Evolutionary conservation across 2,329 filamentous ascomycete species (phyloP).

Genomic region (Fusarium xylarioides): DNA sequence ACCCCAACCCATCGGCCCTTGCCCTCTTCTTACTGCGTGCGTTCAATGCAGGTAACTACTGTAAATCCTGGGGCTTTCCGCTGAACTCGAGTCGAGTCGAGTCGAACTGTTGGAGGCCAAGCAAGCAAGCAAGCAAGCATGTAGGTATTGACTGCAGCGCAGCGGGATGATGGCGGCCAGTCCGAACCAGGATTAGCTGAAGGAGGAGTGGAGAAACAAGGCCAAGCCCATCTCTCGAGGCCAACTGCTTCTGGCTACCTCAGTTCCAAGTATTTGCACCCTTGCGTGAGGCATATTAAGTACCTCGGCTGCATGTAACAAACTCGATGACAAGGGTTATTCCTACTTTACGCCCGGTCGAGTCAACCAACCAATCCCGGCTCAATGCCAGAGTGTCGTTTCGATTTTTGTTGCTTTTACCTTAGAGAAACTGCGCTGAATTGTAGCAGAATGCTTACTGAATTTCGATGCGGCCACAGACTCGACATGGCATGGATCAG

Average conservation of each 20-base stretch:
- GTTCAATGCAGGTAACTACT: neutral
- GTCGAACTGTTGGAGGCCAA: neutral
- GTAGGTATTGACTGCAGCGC: constrained; percentile 5
- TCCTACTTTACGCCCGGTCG: constrained; percentile 2
- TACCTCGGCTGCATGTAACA: constrained; percentile 34
- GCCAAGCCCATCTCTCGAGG: constrained; percentile 11
- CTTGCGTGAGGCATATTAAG: constrained; percentile 11
- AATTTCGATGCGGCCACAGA: neutral
- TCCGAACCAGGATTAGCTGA: constrained; percentile 33
- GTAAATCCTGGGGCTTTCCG: neutral
- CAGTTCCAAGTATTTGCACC: constrained; percentile 18
- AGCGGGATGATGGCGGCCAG: constrained; percentile 25
- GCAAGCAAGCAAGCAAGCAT: neutral
- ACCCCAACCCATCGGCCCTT: constrained; percentile 19
- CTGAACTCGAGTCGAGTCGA: neutral
- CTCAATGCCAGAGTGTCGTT: constrained; percentile 14
- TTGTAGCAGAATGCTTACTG: neutral
- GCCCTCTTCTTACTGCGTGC: neutral
- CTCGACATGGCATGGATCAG: constrained; percentile 1
- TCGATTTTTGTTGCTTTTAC: constrained; percentile 30
- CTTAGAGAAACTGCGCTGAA: constrained; percentile 14
- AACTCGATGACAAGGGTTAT: constrained; percentile 1
- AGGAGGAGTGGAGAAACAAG: constrained; percentile 32
- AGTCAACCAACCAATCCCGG: constrained; percentile 20
- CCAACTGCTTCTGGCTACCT: constrained; percentile 32